phyloP scores from a whole-genome alignment of 2,329 filamentous ascomycete species.

The Pestalotiopsis fici region DNA sequence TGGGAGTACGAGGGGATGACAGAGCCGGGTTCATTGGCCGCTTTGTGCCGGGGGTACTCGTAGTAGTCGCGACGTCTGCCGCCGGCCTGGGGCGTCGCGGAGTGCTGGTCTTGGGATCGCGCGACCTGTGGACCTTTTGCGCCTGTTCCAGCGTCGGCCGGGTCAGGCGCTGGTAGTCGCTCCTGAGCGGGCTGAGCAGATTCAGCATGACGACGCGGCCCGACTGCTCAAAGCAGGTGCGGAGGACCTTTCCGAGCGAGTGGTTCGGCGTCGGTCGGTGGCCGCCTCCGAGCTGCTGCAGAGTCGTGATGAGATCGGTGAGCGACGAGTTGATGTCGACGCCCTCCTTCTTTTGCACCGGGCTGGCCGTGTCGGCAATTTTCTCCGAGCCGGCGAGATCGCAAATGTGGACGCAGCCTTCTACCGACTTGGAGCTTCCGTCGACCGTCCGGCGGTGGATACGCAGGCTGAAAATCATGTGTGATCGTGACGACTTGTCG shows the following conservation, averaged over 20 bases:
- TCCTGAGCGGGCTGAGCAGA: background rate
- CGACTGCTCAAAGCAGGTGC: background rate
- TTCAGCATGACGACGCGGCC: background rate
- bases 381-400: constrained; percentile 1
- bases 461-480: background rate
- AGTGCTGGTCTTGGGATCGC: background rate
- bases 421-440: background rate
- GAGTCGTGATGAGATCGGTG: background rate
- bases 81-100: background rate
- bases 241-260: background rate
- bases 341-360: constrained; percentile 74
- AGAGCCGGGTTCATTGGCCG: no score
- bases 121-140: background rate
- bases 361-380: background rate
- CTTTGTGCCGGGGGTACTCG: no score
- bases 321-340: constrained; percentile 86
- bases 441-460: background rate
- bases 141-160: background rate
- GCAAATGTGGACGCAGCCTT: background rate
- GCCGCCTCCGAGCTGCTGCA: background rate
- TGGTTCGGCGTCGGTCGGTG: background rate
- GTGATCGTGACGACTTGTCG: background rate
- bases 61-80: no score
- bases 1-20: no score
- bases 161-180: background rate